Evolutionary conservation across 2,329 filamentous ascomycete species (phyloP).

Genomic region (Fusarium miscanthi): DNA sequence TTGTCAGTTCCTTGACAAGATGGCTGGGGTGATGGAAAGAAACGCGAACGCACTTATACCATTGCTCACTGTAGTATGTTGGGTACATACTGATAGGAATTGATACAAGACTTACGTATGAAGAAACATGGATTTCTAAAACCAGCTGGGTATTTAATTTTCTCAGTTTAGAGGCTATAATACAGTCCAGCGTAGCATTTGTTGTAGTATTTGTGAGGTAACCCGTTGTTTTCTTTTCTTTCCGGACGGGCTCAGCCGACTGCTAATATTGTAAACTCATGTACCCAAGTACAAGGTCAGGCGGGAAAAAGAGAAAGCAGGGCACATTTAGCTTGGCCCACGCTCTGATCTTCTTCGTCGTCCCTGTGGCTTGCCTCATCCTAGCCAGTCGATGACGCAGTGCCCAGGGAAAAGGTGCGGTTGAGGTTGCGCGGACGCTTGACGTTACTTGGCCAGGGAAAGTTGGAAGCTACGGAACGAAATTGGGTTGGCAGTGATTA

Average conservation of each 20-base stretch:
- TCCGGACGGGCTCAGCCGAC: not conserved
- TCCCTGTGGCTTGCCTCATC: constrained; percentile 37
- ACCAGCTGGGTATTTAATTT: fast-evolving
- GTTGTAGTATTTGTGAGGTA: not conserved
- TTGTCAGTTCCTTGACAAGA: constrained; percentile 5
- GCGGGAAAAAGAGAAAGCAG: constrained; percentile 31
- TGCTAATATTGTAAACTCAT: constrained; percentile 16
- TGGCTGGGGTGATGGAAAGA: not conserved
- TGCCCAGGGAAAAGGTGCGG: constrained; percentile 35
- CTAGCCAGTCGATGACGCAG: constrained; percentile 50
- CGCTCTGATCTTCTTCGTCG: constrained; percentile 17
- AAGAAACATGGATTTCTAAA: not conserved
- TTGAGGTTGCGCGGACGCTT: constrained; percentile 33
- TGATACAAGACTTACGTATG: not conserved
- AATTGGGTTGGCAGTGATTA: constrained; percentile 24
- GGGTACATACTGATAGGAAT: not conserved
- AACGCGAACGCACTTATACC: not conserved
- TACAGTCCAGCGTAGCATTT: not conserved
- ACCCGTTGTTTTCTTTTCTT: not conserved
- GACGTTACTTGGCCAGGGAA: constrained; percentile 30
- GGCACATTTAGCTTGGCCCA: constrained; percentile 37
- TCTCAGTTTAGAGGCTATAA: not conserved
- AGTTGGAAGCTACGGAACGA: constrained; percentile 35
- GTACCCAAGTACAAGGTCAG: constrained; percentile 21
- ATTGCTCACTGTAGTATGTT: not conserved